phyloP scores from a whole-genome alignment of 129 eudicot species.

The Logfia minima region DNA sequence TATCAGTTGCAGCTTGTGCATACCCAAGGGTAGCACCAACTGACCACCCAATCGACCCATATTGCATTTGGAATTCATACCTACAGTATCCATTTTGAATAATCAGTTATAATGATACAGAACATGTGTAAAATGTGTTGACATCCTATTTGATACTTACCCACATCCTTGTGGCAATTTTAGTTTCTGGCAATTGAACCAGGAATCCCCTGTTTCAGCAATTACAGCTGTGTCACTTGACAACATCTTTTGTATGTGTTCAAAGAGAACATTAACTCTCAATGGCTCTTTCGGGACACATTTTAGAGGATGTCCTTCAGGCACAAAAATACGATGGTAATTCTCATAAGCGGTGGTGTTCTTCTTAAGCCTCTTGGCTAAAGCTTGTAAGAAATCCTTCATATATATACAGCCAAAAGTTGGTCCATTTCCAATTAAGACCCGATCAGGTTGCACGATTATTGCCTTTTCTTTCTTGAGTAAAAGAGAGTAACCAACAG shows the following conservation, averaged over 20 bases:
- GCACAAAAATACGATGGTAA: conserved; percentile 47
- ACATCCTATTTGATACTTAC: conserved; percentile 26
- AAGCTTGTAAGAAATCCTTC: conserved; percentile 49
- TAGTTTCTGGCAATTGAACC: conserved; percentile 70
- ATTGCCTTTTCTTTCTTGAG: conserved; percentile 55
- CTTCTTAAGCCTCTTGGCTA: conserved; percentile 31
- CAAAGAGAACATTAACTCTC: conserved; percentile 54
- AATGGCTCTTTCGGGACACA: conserved; percentile 44
- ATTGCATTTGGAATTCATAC: conserved; percentile 69
- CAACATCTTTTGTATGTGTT: conserved; percentile 60
- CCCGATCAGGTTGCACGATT: conserved; percentile 55
- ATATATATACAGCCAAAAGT: conserved; percentile 52
- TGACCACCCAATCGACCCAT: conserved; percentile 70
- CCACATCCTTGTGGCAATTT: conserved; percentile 62
- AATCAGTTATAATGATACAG: neutral
- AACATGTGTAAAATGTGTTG: neutral
- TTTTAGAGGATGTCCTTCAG: conserved; percentile 43
- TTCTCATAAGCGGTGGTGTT: conserved; percentile 54
- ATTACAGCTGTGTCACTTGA: conserved; percentile 50
- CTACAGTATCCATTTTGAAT: conserved; percentile 47
- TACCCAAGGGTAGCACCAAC: conserved; percentile 69
- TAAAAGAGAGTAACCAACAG: conserved; percentile 55
- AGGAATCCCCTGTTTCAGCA: conserved; percentile 70
- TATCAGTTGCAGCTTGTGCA: conserved; percentile 54
- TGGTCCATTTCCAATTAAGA: conserved; percentile 47